Evolutionary conservation across 331 rosid genomes (phyloP).

Genomic region (Erythrophleum ivorense): DNA sequence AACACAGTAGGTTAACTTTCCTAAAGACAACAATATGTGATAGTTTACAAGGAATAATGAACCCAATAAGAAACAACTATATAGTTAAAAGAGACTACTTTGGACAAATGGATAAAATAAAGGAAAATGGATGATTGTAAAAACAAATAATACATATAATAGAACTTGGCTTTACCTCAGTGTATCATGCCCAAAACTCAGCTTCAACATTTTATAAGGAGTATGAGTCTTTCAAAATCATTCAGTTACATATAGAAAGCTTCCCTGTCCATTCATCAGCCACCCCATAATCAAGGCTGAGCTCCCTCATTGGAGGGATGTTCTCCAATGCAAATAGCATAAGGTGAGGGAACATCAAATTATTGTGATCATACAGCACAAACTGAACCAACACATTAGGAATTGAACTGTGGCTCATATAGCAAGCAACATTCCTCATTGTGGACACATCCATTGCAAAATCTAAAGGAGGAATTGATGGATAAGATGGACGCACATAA

Average conservation of each 20-base stretch:
- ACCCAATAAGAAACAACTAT: constrained; percentile 19
- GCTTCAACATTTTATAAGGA: constrained; percentile 51
- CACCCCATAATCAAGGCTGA: constrained; percentile 96
- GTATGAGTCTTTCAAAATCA: constrained; percentile 44
- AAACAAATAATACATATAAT: constrained; percentile 29
- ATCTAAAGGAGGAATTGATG: constrained; percentile 86
- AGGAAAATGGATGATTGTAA: not conserved
- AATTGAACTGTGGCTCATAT: constrained; percentile 79
- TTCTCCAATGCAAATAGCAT: constrained; percentile 97
- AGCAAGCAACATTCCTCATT: constrained; percentile 97
- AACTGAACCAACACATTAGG: constrained; percentile 93
- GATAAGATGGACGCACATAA: constrained; percentile 83
- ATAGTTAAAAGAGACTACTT: constrained; percentile 23
- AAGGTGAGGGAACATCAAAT: constrained; percentile 92
- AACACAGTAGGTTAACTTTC: constrained; percentile 10
- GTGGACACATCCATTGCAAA: constrained; percentile 92
- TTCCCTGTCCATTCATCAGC: constrained; percentile 86
- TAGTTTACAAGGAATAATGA: constrained; percentile 34
- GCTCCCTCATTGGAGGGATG: constrained; percentile 98
- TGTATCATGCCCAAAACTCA: constrained; percentile 48
- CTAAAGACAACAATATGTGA: constrained; percentile 30
- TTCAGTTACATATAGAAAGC: constrained; percentile 84
- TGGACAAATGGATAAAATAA: constrained; percentile 29
- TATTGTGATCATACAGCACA: constrained; percentile 91
- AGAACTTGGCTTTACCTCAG: constrained; percentile 63